Evolutionary conservation across 2,329 filamentous ascomycete genomes (phyloP).

Genomic region (Fusarium illudens): DNA sequence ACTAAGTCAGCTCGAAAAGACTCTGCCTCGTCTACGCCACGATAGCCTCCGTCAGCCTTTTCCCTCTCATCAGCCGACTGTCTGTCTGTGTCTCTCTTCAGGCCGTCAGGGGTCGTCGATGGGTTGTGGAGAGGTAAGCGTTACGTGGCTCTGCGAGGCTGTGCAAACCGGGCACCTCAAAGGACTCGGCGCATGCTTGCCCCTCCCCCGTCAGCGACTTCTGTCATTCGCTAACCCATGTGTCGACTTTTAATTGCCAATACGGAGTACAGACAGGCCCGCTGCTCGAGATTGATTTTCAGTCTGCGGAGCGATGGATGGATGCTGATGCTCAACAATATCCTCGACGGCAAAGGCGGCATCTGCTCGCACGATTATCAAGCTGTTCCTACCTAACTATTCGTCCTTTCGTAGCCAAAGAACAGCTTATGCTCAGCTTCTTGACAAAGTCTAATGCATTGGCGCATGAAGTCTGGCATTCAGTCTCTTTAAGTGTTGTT

Average conservation of each 20-base stretch:
- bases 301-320: neutral
- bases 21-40: neutral
- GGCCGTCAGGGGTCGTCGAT: neutral
- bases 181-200: neutral
- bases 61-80: neutral
- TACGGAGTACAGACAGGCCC: conserved; percentile 6
- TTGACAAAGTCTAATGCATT: neutral
- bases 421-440: neutral
- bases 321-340: neutral
- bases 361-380: neutral
- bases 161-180: conserved; percentile 22
- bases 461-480: neutral
- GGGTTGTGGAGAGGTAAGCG: neutral
- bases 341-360: neutral
- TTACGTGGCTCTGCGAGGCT: conserved; percentile 38
- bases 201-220: neutral
- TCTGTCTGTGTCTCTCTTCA: neutral
- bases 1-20: neutral
- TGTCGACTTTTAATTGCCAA: conserved; percentile 15
- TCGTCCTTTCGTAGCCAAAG: neutral
- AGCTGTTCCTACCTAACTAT: neutral
- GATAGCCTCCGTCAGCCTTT: neutral
- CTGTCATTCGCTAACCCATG: neutral
- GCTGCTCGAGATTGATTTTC: neutral
- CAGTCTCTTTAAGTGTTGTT: neutral